phyloP scores from a whole-genome alignment of 2,329 filamentous ascomycete species.

The Aspergillus felis region DNA sequence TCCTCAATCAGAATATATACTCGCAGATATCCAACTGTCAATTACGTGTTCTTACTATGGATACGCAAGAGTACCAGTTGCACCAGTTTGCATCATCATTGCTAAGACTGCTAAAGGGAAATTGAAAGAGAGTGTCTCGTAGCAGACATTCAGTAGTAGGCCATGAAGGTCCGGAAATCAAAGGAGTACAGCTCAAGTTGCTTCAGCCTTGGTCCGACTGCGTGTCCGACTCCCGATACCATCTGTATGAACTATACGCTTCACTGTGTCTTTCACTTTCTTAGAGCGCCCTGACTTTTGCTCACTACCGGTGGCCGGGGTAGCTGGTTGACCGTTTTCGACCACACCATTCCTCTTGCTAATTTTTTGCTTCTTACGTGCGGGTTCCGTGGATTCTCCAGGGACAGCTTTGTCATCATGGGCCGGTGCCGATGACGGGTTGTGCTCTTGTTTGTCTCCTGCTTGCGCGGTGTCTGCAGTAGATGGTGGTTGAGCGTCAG shows the following conservation, averaged over 20 bases:
- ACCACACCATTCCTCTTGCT: slow-evolving; percentile 4
- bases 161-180: background rate
- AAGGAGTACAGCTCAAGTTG: slow-evolving; percentile 6
- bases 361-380: slow-evolving; percentile 36
- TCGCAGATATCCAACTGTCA: background rate
- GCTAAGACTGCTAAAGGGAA: background rate
- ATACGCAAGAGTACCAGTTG: background rate
- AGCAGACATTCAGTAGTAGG: background rate
- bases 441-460: slow-evolving; percentile 25
- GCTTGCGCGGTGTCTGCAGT: slow-evolving; percentile 10
- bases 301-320: slow-evolving; percentile 9
- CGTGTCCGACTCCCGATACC: slow-evolving; percentile 38
- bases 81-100: background rate
- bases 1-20: background rate
- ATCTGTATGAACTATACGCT: slow-evolving; percentile 25
- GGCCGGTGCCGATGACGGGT: slow-evolving; percentile 5
- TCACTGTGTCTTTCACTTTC: slow-evolving; percentile 28
- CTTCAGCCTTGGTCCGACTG: slow-evolving; percentile 31
- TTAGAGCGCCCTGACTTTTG: slow-evolving; percentile 29
- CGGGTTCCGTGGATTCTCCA: slow-evolving; percentile 19
- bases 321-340: slow-evolving; percentile 12
- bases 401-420: slow-evolving; percentile 8
- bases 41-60: background rate
- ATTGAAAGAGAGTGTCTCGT: background rate
- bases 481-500: background rate